Evolutionary conservation across 257 asterid species (phyloP).

Genomic region (Voacanga thouarsii): DNA sequence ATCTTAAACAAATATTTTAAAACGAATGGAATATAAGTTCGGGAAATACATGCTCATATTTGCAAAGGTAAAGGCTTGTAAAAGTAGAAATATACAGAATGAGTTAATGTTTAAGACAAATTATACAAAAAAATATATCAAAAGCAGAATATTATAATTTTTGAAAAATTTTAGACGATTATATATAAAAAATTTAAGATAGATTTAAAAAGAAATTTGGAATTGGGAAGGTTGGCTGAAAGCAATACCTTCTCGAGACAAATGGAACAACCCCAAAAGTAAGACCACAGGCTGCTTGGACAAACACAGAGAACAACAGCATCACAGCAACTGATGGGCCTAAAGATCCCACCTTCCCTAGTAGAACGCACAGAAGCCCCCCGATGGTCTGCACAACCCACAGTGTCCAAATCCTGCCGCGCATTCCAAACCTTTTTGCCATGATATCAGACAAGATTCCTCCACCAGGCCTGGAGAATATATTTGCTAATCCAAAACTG

Average conservation of each 20-base stretch:
- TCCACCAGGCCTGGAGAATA: constrained; percentile 79
- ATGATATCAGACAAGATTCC: constrained; percentile 64
- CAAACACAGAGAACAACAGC: constrained; percentile 71
- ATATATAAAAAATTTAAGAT: too few relatives aligned
- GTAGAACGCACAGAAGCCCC: constrained; percentile 58
- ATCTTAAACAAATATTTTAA: too few relatives aligned
- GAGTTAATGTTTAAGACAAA: too few relatives aligned
- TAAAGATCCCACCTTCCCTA: constrained; percentile 62
- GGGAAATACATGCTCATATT: too few relatives aligned
- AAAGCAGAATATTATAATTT: too few relatives aligned
- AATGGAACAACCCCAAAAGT: constrained; percentile 87
- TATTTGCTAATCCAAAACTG: constrained; percentile 72
- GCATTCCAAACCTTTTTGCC: constrained; percentile 67
- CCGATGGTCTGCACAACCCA: constrained; percentile 71
- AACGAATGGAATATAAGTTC: too few relatives aligned
- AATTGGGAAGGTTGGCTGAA: too few relatives aligned
- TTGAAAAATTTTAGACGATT: too few relatives aligned
- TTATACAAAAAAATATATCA: too few relatives aligned
- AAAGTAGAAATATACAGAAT: too few relatives aligned
- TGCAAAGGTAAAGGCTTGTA: too few relatives aligned
- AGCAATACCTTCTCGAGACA: constrained; percentile 65
- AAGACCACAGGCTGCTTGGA: constrained; percentile 94
- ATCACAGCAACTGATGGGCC: constrained; percentile 49
- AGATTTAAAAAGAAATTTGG: too few relatives aligned
- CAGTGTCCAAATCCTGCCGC: constrained; percentile 76